These are phyloP conservation scores for Fonsecaea pedrosoi DNA, from an alignment of 2,329 filamentous ascomycete genomes.

Conservation along the genomic window DNA sequence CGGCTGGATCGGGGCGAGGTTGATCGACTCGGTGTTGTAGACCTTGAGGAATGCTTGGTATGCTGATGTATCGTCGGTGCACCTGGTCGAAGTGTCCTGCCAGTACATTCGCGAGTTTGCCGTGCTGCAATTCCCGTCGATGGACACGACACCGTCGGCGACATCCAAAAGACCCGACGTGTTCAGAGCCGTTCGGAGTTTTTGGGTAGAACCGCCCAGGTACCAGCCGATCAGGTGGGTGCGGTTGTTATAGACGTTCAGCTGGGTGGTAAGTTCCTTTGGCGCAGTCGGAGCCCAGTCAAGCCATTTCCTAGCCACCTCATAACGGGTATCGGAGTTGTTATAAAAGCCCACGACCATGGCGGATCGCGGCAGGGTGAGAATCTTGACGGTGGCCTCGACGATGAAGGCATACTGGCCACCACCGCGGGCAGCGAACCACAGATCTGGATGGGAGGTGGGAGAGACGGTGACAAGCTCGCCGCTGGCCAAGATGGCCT, in stretches of 20 bases:
- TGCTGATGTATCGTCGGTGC: constrained; percentile 1
- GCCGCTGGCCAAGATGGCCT: constrained; percentile 9
- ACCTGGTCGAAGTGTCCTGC: neutral
- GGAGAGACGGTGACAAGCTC: constrained; percentile 1
- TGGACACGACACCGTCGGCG: neutral
- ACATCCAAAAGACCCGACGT: constrained; percentile 1
- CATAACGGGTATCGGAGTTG: constrained; percentile 4
- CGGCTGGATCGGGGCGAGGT: constrained; percentile 3
- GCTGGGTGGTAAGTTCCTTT: neutral
- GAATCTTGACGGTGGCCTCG: constrained; percentile 6
- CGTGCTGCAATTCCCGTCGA: constrained; percentile 5
- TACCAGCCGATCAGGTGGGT: constrained; percentile 8
- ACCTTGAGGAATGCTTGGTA: neutral
- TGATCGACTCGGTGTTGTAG: constrained; percentile 9
- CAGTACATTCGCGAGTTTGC: constrained; percentile 6
- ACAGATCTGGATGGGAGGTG: constrained; percentile 3
- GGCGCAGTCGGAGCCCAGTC: constrained; percentile 9
- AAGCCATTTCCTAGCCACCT: constrained; percentile 6
- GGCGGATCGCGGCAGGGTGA: constrained; percentile 3
- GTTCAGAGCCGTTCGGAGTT: neutral
- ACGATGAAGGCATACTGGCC: constrained; percentile 6
- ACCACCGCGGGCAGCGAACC: neutral
- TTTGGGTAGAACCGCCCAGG: neutral
- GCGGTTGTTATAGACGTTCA: constrained; percentile 7
- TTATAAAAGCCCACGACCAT: constrained; percentile 6